Conservation (phyloP, 2,329 filamentous ascomycete species). For the Alternaria sp. region DNA sequence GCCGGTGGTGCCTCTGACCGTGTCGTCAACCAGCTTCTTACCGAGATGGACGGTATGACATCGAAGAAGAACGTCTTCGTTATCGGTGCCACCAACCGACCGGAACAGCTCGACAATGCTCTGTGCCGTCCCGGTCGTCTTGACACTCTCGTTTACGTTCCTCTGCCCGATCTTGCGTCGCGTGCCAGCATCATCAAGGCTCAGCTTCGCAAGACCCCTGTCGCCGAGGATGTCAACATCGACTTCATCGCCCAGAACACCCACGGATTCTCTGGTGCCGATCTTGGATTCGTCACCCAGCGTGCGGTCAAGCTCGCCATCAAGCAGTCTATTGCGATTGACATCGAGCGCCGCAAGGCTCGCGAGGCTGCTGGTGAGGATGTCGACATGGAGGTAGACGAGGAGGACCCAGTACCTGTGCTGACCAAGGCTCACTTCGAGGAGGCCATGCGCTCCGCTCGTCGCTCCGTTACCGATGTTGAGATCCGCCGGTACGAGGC, state of each 20-base stretch:
- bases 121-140: constrained; percentile 98
- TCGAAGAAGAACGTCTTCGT: constrained; percentile 99
- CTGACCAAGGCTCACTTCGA: constrained; percentile 97
- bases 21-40: constrained; percentile 99
- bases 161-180: constrained; percentile 88
- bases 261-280: constrained; percentile 98
- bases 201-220: constrained; percentile 97
- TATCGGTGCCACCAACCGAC: constrained; percentile 97
- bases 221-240: constrained; percentile 85
- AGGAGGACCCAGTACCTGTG: constrained; percentile 92
- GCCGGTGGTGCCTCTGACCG: constrained; percentile 98
- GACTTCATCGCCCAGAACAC: constrained; percentile 94
- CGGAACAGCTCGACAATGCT: constrained; percentile 97
- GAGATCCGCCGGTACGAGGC: constrained; percentile 99
- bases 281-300: constrained; percentile 98
- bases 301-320: constrained; percentile 99
- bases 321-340: constrained; percentile 88
- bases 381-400: constrained; percentile 76
- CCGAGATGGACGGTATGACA: constrained; percentile 99
- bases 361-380: constrained; percentile 76
- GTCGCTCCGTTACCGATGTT: constrained; percentile 92
- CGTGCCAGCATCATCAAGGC: constrained; percentile 90
- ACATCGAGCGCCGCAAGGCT: constrained; percentile 89
- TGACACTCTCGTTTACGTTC: constrained; percentile 97
- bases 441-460: constrained; percentile 95